Conservation (phyloP, 1,284 basidiomycete genomes). For the Mrakiaceae sp. region DNA sequence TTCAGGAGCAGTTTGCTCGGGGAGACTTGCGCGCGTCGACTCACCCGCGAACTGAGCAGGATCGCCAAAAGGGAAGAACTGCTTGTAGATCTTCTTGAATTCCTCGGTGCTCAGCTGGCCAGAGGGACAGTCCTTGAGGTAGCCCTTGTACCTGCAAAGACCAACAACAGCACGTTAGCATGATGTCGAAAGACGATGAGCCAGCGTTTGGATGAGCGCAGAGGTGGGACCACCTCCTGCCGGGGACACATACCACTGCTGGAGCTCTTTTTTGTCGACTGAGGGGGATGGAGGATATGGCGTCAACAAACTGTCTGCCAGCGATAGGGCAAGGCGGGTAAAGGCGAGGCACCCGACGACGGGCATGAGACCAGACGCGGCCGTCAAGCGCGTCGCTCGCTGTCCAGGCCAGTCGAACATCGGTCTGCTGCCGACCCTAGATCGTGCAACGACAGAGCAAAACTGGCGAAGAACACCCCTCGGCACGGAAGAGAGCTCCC, state of each 20-base stretch:
- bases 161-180: neutral
- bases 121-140: constrained; percentile 96
- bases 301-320: neutral
- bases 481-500: no score
- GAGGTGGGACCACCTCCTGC: neutral
- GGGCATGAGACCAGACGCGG: no score
- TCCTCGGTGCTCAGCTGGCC: constrained; percentile 93
- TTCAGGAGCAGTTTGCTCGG: no score
- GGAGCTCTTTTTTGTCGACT: constrained; percentile 99
- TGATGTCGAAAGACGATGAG: neutral
- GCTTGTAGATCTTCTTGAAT: constrained; percentile 97
- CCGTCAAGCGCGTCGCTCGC: no score
- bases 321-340: neutral
- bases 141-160: constrained; percentile 82
- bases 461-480: no score
- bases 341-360: no score
- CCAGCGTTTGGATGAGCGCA: neutral
- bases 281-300: constrained; percentile 15
- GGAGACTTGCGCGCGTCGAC: no score
- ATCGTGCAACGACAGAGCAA: no score
- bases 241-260: constrained; percentile 67
- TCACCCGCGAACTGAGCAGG: constrained; percentile 66
- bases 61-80: constrained; percentile 99
- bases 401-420: no score
- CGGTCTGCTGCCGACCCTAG: no score